Evolutionary conservation across 495 filamentous ascomycete species (phyloP), one percentile per base, ranked within the genome.

Genomic region (Poronia punctata): DNA sequence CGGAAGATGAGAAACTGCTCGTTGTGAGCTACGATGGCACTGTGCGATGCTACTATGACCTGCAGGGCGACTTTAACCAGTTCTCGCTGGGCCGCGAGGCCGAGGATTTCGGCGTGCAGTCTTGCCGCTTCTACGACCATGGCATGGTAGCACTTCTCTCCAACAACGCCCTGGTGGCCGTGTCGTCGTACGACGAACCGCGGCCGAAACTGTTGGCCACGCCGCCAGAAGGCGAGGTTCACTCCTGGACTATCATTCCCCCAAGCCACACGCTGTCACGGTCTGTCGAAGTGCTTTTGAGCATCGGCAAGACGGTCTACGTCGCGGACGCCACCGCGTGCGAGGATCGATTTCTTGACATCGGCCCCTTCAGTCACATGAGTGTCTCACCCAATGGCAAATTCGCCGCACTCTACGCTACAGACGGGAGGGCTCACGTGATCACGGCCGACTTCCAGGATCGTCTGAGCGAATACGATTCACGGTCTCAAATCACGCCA

Each of bases 371-470:
- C 57, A 82, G 79, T 25, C 85, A 97, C 55, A 82, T 93, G 25
- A 78, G 78, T 47, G 83, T 94, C 19, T 96, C 89, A 4, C 88
- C 93, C 0, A 90, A 92, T 42, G 93, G 93, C 6, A 82, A 78
- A 37, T 93, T 86, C 51, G 82, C 86, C 3, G 83, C 86, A 0
- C 75, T 98, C 18, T 95, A 95, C 52, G 90, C 88, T 2, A 67
- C 78, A 3, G 82, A 88, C 46, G 85, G 88, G 35, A 88, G 83
- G 57, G 77, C 92, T 18, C 95, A 88, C 76, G 87, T 97, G 26
- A 89, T 97, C 41, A 92, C 82, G 48, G 86, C 83, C 44, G 90
- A 97, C 56, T 97, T 96, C 61, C 86, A 94, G 57, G 84, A 80
- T 47, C 83, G 89, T 42, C 67, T 94, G 44, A 89, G 85, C 57